phyloP scores from a whole-genome alignment of 345 rosid genomes.

The Lagerstroemia speciosa region DNA sequence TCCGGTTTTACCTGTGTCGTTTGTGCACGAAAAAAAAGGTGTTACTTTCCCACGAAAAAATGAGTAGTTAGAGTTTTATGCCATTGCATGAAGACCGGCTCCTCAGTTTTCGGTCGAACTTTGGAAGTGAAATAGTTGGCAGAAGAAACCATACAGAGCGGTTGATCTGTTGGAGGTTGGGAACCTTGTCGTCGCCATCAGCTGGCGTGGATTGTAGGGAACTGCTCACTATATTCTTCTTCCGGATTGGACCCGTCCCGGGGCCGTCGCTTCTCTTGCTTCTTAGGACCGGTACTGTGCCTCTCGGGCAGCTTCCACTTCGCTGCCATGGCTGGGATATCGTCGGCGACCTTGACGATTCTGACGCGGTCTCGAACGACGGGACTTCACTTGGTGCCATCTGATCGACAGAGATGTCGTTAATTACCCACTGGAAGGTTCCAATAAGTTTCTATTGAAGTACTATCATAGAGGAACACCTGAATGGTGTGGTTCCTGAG shows the following conservation, averaged over 20 bases:
- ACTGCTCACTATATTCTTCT: neutral
- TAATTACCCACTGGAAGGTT: too few species aligned
- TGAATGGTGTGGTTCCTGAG: slow-evolving; percentile 37
- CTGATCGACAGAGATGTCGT: slow-evolving; percentile 6
- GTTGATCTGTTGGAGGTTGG: slow-evolving; percentile 23
- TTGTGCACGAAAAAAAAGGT: too few species aligned
- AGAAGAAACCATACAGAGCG: slow-evolving; percentile 29
- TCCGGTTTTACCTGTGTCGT: too few species aligned
- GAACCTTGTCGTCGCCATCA: slow-evolving; percentile 6
- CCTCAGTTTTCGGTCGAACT: too few species aligned
- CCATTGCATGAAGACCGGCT: too few species aligned
- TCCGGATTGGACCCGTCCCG: slow-evolving; percentile 5
- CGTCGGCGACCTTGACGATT: neutral
- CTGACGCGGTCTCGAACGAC: neutral
- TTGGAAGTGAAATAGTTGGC: too few species aligned
- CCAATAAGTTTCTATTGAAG: too few species aligned
- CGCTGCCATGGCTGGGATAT: slow-evolving; percentile 36
- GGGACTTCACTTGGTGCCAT: slow-evolving; percentile 29
- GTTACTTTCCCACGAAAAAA: too few species aligned
- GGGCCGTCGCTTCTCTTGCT: neutral
- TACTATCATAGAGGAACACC: slow-evolving; percentile 13
- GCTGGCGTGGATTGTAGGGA: neutral
- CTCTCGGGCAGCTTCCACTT: slow-evolving; percentile 41
- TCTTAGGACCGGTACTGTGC: slow-evolving; percentile 40
- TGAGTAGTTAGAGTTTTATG: too few species aligned